Conservation (phyloP, 192 early-diverging fungal genomes). For the Entomortierella lignicola region DNA sequence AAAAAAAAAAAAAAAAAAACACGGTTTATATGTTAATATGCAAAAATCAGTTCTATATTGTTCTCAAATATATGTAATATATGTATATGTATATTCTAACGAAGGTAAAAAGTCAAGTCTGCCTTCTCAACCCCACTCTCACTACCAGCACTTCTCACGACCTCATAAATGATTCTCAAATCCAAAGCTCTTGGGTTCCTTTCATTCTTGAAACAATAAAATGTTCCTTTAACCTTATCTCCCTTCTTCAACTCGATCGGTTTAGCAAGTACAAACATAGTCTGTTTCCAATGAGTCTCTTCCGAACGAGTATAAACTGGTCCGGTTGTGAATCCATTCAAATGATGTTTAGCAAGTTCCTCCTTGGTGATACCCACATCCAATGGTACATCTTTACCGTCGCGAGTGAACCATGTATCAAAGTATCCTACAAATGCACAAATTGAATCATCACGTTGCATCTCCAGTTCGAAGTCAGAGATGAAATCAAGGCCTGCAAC, state of each 20-base stretch:
- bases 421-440: conserved; percentile 97
- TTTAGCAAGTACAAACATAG: conserved; percentile 93
- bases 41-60: no score
- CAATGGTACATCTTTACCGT: conserved; percentile 86
- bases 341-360: conserved; percentile 23
- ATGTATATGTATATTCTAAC: conserved; percentile 11
- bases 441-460: conserved; percentile 85
- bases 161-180: conserved; percentile 50
- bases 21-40: no score
- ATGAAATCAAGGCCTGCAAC: conserved; percentile 89
- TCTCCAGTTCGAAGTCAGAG: conserved; percentile 83
- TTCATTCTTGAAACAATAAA: conserved; percentile 40
- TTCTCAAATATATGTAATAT: neutral
- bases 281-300: conserved; percentile 99
- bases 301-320: conserved; percentile 81
- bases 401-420: conserved; percentile 94
- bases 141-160: conserved; percentile 12
- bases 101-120: conserved; percentile 42
- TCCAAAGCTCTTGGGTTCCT: conserved; percentile 47
- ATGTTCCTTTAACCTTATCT: conserved; percentile 42
- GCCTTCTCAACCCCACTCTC: conserved; percentile 28
- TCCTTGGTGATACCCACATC: conserved; percentile 44
- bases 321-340: conserved; percentile 66
- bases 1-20: no score
- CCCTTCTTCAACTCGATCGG: conserved; percentile 70